These are phyloP conservation scores for Rhododendron ferrugineum DNA, from an alignment of 148 eudicot genomes.

Conservation along the genomic window DNA sequence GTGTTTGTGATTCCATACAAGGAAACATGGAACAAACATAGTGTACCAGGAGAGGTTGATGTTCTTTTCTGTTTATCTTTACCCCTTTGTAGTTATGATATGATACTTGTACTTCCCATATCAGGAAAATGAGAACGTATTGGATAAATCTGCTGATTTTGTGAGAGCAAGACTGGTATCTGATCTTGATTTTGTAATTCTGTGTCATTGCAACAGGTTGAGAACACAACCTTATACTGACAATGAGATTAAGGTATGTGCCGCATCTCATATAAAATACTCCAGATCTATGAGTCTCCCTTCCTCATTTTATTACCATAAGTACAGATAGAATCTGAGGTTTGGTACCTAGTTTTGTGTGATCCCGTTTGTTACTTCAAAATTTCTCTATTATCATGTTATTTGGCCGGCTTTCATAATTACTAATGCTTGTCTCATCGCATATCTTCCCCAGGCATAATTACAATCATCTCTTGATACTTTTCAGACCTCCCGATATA, in stretches of 20 bases:
- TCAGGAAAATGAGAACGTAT: background rate
- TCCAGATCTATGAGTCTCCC: background rate
- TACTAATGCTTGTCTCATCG: background rate
- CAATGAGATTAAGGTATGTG: conserved; percentile 82
- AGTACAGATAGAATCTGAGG: background rate
- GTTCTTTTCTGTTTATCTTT: background rate
- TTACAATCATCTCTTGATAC: background rate
- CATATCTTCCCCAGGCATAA: background rate
- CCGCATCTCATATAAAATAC: background rate
- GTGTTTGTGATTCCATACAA: background rate
- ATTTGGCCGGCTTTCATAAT: background rate
- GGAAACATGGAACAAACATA: background rate
- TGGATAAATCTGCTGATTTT: background rate
- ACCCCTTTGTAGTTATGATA: background rate
- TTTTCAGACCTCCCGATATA: background rate
- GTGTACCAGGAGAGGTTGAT: background rate
- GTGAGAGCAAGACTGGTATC: background rate
- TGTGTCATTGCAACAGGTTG: conserved; percentile 38
- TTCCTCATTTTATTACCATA: background rate
- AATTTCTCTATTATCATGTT: background rate
- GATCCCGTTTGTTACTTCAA: background rate
- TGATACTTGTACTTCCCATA: background rate
- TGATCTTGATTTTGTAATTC: conserved; percentile 14
- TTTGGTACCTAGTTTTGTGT: background rate
- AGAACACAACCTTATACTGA: conserved; percentile 80